Evolutionary conservation across 2,329 filamentous ascomycete genomes (phyloP).

Genomic region (Aspergillus hortae): DNA sequence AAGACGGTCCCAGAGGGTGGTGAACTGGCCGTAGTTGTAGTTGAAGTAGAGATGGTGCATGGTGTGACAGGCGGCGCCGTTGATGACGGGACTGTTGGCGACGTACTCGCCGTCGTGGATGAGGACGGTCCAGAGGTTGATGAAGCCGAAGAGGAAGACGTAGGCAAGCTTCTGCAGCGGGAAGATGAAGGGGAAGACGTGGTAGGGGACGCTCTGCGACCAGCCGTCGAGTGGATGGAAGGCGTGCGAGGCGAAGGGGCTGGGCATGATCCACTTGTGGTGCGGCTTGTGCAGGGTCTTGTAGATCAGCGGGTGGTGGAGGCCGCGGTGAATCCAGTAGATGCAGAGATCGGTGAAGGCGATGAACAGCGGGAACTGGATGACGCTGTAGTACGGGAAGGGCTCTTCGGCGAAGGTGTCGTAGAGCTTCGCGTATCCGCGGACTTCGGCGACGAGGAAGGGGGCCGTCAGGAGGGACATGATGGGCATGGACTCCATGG

Average conservation of each 20-base stretch:
- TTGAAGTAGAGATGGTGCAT: conserved; percentile 86
- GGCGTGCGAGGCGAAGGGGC: conserved; percentile 84
- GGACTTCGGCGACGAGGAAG: conserved; percentile 78
- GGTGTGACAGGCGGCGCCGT: conserved; percentile 90
- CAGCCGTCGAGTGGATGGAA: conserved; percentile 95
- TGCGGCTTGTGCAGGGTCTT: conserved; percentile 92
- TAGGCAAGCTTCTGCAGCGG: conserved; percentile 89
- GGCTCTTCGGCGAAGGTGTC: conserved; percentile 73
- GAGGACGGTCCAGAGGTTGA: conserved; percentile 96
- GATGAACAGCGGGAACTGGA: conserved; percentile 86
- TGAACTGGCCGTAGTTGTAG: conserved; percentile 94
- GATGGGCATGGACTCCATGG: conserved; percentile 69
- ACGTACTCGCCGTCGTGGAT: conserved; percentile 96
- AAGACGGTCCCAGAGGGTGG: conserved; percentile 84
- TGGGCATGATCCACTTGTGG: conserved; percentile 99
- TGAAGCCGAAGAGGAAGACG: conserved; percentile 79
- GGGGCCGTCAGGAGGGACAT: conserved; percentile 81
- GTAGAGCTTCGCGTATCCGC: conserved; percentile 83
- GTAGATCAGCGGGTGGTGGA: conserved; percentile 79
- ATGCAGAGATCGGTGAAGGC: conserved; percentile 85
- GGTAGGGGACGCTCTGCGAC: conserved; percentile 84
- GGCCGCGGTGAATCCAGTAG: conserved; percentile 85
- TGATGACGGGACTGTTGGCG: conserved; percentile 84
- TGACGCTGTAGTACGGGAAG: conserved; percentile 69
- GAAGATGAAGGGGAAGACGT: conserved; percentile 88